Base-by-base conservation (phyloP, 108 stramenopile genomes). In the Cyclotella sp. region DNA sequence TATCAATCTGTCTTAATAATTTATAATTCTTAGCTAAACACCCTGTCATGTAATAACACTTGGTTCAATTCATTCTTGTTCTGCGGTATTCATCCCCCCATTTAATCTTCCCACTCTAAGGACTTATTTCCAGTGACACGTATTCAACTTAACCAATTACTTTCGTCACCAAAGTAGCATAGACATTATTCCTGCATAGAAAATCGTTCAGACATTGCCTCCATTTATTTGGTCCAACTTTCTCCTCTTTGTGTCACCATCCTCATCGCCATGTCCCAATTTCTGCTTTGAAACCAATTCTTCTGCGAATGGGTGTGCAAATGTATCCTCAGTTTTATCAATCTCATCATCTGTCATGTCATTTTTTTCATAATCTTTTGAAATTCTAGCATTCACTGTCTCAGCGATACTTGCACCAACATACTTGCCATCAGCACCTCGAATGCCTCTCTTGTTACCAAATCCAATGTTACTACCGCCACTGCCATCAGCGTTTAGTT, bases 371-470 rank as follows among this genome's bases (percentile, higher is more conserved):
- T 40, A 15, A 0, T 69, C 68, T 6, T 69, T 62, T 41, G 39
- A 16, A 62, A 19, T 19, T 16, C 16, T 8, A 58, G 24, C 26
- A 58, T 9, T 58, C 22, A 13, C 13, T 4, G 57, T 24, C 18
- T 16, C 67, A 53, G 15, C 24, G 2, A 8, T 10, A 18, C 15
- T 10, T 34, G 51, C 19, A 22, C 18, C 67, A 8, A 52, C 42
- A 68, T 68, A 68, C 30, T 68, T 68, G n/a, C 67, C 67, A 68
- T 68, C 67, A 19, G 67, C 67, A 19, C 67, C 67, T 29, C 67
- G 67, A 29, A 39, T 27, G 18, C 67, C 67, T 34, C 52, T 68
- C 30, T 47, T 65, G 61, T 41, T 62, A 15, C 61, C 40, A 65
- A 14, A 12, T 34, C 34, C 34, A 34, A 34, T 34, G 34, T 34